A percentile compares a stretch with the other conserved stretches of the same genome.
Conservation (phyloP, 1,284 basidiomycete genomes). For the Ustilago esculenta region DNA sequence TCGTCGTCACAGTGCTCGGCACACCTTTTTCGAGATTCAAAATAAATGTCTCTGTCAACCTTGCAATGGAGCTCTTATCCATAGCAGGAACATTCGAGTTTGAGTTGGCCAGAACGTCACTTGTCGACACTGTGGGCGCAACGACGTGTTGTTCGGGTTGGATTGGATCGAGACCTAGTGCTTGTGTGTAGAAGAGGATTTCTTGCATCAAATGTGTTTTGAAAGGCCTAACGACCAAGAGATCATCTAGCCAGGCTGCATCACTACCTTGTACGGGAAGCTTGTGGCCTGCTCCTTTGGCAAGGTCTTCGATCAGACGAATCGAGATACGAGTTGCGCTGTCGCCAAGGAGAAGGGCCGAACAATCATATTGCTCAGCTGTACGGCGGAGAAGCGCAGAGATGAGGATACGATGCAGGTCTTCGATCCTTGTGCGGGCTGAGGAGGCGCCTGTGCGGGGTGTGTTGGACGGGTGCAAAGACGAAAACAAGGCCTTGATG, state of each 20-base stretch:
- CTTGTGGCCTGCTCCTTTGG: constrained; percentile 61
- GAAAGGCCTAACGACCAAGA: constrained; percentile 53
- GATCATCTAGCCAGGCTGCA: constrained; percentile 52
- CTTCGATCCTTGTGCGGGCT: constrained; percentile 56
- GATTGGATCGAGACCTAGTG: constrained; percentile 22
- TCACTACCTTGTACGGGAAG: constrained; percentile 51
- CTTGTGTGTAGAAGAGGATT: constrained; percentile 41
- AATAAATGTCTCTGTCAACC: constrained; percentile 59
- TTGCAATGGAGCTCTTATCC: constrained; percentile 57
- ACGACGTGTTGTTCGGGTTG: constrained; percentile 31
- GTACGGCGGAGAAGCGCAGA: constrained; percentile 38
- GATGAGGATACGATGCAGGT: constrained; percentile 50
- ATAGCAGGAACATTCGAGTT: constrained; percentile 12
- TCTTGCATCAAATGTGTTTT: constrained; percentile 47
- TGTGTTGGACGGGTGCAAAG: constrained; percentile 30
- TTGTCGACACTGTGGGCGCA: constrained; percentile 4
- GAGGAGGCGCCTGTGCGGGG: constrained; percentile 44
- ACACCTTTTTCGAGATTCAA: constrained; percentile 59
- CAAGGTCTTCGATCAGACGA: constrained; percentile 52
- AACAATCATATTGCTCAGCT: constrained; percentile 34
- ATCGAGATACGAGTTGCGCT: constrained; percentile 52
- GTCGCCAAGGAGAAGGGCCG: constrained; percentile 54
- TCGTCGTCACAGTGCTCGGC: constrained; percentile 59
- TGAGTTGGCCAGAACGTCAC: constrained; percentile 5
- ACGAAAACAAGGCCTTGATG: constrained; percentile 32